phyloP scores from a whole-genome alignment of 2,329 filamentous ascomycete genomes.

The Tolypocladium album region DNA sequence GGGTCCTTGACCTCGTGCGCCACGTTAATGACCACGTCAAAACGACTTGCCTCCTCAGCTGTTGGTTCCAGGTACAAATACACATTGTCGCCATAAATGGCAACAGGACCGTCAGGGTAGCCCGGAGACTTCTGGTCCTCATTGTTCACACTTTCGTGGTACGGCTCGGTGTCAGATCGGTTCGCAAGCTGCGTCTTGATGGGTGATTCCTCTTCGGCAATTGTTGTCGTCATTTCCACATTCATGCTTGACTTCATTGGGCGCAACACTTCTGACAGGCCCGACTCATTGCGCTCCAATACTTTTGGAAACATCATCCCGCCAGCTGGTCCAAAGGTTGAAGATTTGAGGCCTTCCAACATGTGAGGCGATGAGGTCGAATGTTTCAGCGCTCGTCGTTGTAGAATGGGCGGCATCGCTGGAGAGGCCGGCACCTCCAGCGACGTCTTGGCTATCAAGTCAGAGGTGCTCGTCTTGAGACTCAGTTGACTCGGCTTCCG shows the following conservation, averaged over 20 bases:
- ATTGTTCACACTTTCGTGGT: slow-evolving; percentile 58
- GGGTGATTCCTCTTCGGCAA: slow-evolving; percentile 45
- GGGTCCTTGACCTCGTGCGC: slow-evolving; percentile 74
- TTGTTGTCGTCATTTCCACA: slow-evolving; percentile 28
- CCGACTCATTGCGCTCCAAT: slow-evolving; percentile 47
- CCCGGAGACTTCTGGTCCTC: slow-evolving; percentile 73
- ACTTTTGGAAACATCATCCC: slow-evolving; percentile 56
- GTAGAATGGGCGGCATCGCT: slow-evolving; percentile 45
- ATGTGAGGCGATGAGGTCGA: slow-evolving; percentile 59
- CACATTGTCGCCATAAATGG: slow-evolving; percentile 69
- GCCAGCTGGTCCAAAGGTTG: slow-evolving; percentile 48
- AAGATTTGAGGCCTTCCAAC: slow-evolving; percentile 46
- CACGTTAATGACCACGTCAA: slow-evolving; percentile 78
- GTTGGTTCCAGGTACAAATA: slow-evolving; percentile 74
- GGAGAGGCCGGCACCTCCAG: slow-evolving; percentile 47
- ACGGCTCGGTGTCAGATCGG: slow-evolving; percentile 42
- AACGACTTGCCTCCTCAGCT: slow-evolving; percentile 63
- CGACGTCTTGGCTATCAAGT: slow-evolving; percentile 36
- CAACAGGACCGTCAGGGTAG: slow-evolving; percentile 72
- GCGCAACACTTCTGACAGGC: slow-evolving; percentile 46
- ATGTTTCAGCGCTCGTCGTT: slow-evolving; percentile 54
- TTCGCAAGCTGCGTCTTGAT: slow-evolving; percentile 53
- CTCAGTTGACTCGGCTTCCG: slow-evolving; percentile 71
- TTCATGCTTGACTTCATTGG: slow-evolving; percentile 34
- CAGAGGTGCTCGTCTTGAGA: slow-evolving; percentile 58